Conservation (phyloP, 306 rosid genomes). For the Canavalia ensiformis region DNA sequence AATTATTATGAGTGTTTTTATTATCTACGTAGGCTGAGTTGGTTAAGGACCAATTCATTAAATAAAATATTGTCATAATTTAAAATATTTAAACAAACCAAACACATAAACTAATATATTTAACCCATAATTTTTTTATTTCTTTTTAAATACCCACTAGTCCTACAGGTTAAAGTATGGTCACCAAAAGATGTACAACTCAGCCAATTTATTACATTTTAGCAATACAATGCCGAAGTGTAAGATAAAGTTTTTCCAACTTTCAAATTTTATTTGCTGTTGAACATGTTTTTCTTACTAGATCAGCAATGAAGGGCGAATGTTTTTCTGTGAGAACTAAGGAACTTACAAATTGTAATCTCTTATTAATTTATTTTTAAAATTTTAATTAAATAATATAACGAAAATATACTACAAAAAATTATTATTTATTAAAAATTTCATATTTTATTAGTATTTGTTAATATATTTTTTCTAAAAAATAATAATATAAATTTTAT, state of each 20-base stretch:
- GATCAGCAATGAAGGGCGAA: neutral
- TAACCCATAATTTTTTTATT: too few species aligned
- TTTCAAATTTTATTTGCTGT: neutral
- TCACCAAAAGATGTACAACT: neutral
- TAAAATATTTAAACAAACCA: too few species aligned
- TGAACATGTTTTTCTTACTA: neutral
- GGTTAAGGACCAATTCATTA: too few species aligned
- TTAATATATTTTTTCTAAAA: too few species aligned
- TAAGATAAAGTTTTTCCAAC: neutral
- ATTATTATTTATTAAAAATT: too few species aligned
- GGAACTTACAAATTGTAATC: neutral
- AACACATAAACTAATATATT: too few species aligned
- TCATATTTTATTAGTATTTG: too few species aligned
- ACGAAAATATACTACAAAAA: neutral
- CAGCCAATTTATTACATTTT: neutral
- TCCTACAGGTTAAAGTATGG: neutral
- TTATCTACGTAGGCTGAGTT: too few species aligned
- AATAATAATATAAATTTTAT: too few species aligned
- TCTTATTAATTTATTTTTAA: neutral
- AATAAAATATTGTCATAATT: too few species aligned
- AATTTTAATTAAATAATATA: neutral
- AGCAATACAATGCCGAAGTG: neutral
- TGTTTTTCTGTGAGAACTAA: neutral
- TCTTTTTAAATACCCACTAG: neutral
- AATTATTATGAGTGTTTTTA: too few species aligned